Evolutionary conservation across 305 asterid genomes (phyloP), one percentile per base, ranked within the genome.

Genomic region (Euphrasia arctica): DNA sequence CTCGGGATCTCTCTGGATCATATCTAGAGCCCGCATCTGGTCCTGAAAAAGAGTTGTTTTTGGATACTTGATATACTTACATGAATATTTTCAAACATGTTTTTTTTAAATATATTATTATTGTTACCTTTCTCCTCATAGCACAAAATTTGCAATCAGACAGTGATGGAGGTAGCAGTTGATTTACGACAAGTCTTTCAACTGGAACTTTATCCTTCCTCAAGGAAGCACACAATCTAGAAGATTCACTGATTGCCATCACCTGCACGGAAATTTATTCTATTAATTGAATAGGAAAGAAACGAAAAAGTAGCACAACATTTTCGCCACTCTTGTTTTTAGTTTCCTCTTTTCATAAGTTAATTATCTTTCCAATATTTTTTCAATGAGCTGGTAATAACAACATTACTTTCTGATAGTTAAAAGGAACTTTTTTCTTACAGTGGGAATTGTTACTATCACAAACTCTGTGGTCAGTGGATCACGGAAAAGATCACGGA

Each of bases 71-170:
- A 54, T 8, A n/a, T n/a, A 9, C 34, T 54, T 54, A 54, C 5
- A 54, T 18, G 31, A 54, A 54, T 18, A 18, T 18, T 8, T 56
- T 31, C 36, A 22, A 3, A 54, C 28, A 14, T 10, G 14, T 60
- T 9, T 18, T 39, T 4, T 4, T 34, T 18, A 18, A 18, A 22
- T 10, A 64, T 64, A 48, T 63, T 57, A 63, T 55, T 47, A 47
- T 5, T 51, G 25, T 71, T 76, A 90, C 97, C 92, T 87, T 90
- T 68, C 85, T 74, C 76, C 75, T 90, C 89, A 85, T 78, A 32
- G 80, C 72, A 63, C 96, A 87, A 72, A 90, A 87, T 74, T 90
- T 87, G 95, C 96, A 90, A 72, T 85, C 90, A 43, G 92, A 80
- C 36, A 75, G 70, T 2, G 95, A 87, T 63, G 85, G 83, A 29